Conservation (phyloP, 2,329 filamentous ascomycete species). For the Cladosporium oxysporum region DNA sequence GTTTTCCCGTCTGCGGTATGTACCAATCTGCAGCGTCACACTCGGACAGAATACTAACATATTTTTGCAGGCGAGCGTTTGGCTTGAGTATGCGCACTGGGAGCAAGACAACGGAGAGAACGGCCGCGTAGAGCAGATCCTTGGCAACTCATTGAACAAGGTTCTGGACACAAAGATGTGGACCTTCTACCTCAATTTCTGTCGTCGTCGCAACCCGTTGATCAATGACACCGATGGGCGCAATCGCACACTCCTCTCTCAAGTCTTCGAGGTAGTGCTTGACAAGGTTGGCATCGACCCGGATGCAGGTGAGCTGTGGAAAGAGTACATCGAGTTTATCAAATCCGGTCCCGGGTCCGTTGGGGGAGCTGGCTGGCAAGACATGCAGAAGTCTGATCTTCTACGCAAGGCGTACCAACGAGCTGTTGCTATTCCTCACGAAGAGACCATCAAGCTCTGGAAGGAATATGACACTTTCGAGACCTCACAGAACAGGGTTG, state of each 20-base stretch:
- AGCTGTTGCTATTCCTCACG: constrained; percentile 83
- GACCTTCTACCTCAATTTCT: constrained; percentile 93
- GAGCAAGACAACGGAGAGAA: constrained; percentile 87
- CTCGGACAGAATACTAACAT: not conserved
- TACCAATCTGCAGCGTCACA: not conserved
- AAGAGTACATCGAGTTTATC: constrained; percentile 92
- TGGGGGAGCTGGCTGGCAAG: constrained; percentile 88
- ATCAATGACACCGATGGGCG: constrained; percentile 74
- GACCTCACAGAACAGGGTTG: constrained; percentile 88
- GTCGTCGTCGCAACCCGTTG: constrained; percentile 86
- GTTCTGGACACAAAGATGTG: constrained; percentile 85
- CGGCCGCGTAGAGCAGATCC: constrained; percentile 76
- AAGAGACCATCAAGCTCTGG: constrained; percentile 82
- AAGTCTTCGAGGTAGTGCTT: constrained; percentile 90
- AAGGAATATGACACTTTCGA: constrained; percentile 98
- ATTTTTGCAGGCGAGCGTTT: constrained; percentile 75
- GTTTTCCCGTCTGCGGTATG: constrained; percentile 90
- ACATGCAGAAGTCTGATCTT: constrained; percentile 96
- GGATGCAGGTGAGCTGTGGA: constrained; percentile 86
- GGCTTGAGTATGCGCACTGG: constrained; percentile 85
- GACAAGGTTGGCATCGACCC: constrained; percentile 88
- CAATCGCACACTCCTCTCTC: constrained; percentile 75
- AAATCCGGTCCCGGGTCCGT: constrained; percentile 78
- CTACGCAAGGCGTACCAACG: constrained; percentile 90
- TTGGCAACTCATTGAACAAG: constrained; percentile 74